A percentile compares a stretch with the other conserved stretches of the same genome.
Evolutionary conservation across 1,284 basidiomycete genomes (phyloP).

Genomic region (Moesziomyces globuligerus): DNA sequence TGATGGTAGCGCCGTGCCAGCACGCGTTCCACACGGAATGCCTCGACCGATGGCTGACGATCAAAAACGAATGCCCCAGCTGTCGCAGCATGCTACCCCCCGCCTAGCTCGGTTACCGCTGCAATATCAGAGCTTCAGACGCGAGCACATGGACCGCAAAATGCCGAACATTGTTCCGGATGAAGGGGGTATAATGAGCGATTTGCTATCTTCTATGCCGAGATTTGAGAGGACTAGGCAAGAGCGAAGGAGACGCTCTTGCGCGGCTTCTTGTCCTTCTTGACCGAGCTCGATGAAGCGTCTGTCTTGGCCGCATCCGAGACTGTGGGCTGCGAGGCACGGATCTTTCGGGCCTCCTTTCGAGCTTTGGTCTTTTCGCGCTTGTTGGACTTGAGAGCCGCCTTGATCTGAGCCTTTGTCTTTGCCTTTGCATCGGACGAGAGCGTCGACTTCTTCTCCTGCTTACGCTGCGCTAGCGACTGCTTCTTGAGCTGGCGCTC

Average conservation of each 20-base stretch:
- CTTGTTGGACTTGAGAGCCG: conserved; percentile 20
- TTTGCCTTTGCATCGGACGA: conserved; percentile 4
- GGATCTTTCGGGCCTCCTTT: conserved; percentile 21
- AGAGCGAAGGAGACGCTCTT: conserved; percentile 43
- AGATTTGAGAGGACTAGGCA: too few relatives aligned
- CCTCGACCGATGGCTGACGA: conserved; percentile 40
- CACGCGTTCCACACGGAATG: conserved; percentile 47
- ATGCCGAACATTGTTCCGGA: too few relatives aligned
- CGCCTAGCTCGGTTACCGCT: conserved; percentile 6
- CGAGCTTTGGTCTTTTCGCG: conserved; percentile 26
- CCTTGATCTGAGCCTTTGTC: conserved; percentile 44
- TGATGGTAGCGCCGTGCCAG: conserved; percentile 42
- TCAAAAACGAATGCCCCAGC: conserved; percentile 51
- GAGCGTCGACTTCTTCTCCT: conserved; percentile 3
- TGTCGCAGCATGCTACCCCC: conserved; percentile 29
- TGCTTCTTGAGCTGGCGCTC: conserved; percentile 16
- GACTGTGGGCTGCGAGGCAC: neutral
- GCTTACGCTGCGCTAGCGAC: conserved; percentile 1
- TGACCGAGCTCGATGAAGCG: too few relatives aligned
- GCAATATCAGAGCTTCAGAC: too few relatives aligned
- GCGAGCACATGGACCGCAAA: too few relatives aligned
- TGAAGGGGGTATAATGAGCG: too few relatives aligned
- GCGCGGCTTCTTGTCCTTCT: conserved; percentile 4
- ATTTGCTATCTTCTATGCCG: too few relatives aligned
- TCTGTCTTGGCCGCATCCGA: neutral